Conservation (phyloP, 202 grass and related monocot species). For the Elaeis oleifera region DNA sequence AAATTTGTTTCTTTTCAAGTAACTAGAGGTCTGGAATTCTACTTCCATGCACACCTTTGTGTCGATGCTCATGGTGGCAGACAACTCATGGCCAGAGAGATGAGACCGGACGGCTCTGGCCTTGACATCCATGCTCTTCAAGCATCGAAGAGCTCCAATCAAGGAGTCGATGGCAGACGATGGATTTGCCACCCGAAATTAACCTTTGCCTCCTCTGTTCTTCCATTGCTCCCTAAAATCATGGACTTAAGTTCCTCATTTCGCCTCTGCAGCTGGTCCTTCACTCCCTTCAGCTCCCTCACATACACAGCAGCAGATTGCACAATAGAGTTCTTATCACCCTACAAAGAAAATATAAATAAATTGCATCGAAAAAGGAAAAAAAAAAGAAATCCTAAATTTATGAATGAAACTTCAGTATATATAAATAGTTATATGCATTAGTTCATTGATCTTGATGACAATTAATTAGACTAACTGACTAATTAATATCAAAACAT, state of each 20-base stretch:
- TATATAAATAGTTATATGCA: no score
- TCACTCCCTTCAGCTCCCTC: slow-evolving; percentile 50
- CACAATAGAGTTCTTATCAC: slow-evolving; percentile 93
- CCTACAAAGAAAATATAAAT: slow-evolving; percentile 19
- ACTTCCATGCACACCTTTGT: slow-evolving; percentile 40
- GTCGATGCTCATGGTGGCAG: slow-evolving; percentile 53
- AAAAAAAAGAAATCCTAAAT: not conserved
- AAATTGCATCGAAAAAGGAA: not conserved
- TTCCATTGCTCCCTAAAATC: slow-evolving; percentile 42
- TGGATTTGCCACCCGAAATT: slow-evolving; percentile 47
- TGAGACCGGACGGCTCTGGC: slow-evolving; percentile 34
- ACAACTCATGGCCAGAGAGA: slow-evolving; percentile 31
- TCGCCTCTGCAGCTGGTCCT: slow-evolving; percentile 36
- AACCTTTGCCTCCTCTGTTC: slow-evolving; percentile 29
- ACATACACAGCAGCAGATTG: slow-evolving; percentile 58
- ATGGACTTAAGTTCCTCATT: slow-evolving; percentile 62
- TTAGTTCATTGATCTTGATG: no score
- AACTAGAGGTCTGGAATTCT: no score
- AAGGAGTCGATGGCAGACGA: slow-evolving; percentile 57
- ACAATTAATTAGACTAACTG: no score
- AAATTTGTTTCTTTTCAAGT: no score
- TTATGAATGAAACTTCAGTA: no score
- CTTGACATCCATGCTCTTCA: slow-evolving; percentile 65
- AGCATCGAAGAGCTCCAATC: slow-evolving; percentile 51
- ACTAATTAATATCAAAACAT: no score